Conservation (phyloP, 352 stramenopile genomes). For the Globisporangium polare region DNA sequence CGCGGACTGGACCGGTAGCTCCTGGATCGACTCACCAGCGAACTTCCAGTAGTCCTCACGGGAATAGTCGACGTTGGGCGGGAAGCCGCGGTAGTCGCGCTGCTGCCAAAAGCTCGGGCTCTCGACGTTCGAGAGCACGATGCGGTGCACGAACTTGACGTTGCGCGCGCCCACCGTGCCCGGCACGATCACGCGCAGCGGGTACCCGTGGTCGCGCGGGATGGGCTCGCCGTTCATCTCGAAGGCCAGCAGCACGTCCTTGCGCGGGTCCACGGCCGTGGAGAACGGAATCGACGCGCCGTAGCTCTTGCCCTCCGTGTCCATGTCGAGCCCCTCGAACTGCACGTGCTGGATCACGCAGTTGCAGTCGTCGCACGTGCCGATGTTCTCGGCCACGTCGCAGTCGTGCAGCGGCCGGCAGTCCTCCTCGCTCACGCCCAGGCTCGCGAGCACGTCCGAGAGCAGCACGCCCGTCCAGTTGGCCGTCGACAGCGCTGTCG, state of each 20-base stretch:
- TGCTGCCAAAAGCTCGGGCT: constrained; percentile 91
- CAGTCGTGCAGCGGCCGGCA: constrained; percentile 50
- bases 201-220: constrained; percentile 95
- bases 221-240: constrained; percentile 97
- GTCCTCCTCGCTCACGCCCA: constrained; percentile 82
- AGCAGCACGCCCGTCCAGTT: constrained; percentile 95
- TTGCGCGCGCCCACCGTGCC: constrained; percentile 93
- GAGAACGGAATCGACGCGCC: constrained; percentile 90
- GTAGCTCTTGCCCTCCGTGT: constrained; percentile 85
- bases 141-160: constrained; percentile 96
- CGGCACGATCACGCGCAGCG: constrained; percentile 95
- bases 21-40: constrained; percentile 87
- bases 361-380: constrained; percentile 51
- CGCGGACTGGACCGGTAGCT: constrained; percentile 88
- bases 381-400: constrained; percentile 48
- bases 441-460: constrained; percentile 87
- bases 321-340: constrained; percentile 70
- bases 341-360: constrained; percentile 83
- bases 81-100: constrained; percentile 90
- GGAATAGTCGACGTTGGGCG: constrained; percentile 84
- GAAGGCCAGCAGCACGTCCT: constrained; percentile 97
- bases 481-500: constrained; percentile 90
- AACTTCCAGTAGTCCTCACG: constrained; percentile 83
- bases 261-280: constrained; percentile 92
- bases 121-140: constrained; percentile 80